These are phyloP conservation scores for Candida coquimbonensis DNA, from an alignment of 805 yeast species.

Conservation along the genomic window DNA sequence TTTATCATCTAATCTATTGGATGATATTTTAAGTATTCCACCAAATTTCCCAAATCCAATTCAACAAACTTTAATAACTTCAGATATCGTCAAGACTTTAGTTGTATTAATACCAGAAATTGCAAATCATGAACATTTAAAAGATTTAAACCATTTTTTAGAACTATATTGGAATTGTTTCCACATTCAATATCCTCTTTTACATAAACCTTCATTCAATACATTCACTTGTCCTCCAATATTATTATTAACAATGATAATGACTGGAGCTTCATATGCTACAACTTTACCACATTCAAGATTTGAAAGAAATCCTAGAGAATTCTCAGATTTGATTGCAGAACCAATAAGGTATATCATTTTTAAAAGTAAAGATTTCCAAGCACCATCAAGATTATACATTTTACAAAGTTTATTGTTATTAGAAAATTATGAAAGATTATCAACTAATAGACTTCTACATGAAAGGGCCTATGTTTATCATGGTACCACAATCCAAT, in stretches of 20 bases:
- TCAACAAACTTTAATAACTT: slow-evolving; percentile 21
- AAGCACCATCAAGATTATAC: slow-evolving; percentile 73
- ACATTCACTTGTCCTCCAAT: slow-evolving; percentile 46
- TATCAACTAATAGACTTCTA: slow-evolving; percentile 55
- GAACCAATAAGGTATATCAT: slow-evolving; percentile 58
- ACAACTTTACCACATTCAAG: slow-evolving; percentile 13
- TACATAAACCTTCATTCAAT: slow-evolving; percentile 46
- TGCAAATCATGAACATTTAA: slow-evolving; percentile 16
- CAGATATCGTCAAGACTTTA: slow-evolving; percentile 15
- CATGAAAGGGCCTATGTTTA: slow-evolving; percentile 84
- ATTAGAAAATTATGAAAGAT: slow-evolving; percentile 75
- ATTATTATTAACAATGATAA: slow-evolving; percentile 45
- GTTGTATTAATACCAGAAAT: slow-evolving; percentile 17
- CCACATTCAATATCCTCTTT: slow-evolving; percentile 39
- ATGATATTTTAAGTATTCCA: slow-evolving; percentile 23
- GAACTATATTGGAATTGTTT: slow-evolving; percentile 23
- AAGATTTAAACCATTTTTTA: slow-evolving; percentile 19
- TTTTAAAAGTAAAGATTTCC: slow-evolving; percentile 64
- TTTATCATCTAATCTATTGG: slow-evolving; percentile 20
- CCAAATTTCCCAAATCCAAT: slow-evolving; percentile 25
- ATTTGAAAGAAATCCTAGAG: slow-evolving; percentile 15
- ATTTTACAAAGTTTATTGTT: slow-evolving; percentile 66
- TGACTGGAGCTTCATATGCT: slow-evolving; percentile 23
- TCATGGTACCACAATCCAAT: slow-evolving; percentile 80
- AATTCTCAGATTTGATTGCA: slow-evolving; percentile 29